Percentiles rank a stretch among this genome's conserved stretches.
These are phyloP conservation scores for Kondoa subrosea DNA, from an alignment of 768 basidiomycete genomes.

Conservation along the genomic window DNA sequence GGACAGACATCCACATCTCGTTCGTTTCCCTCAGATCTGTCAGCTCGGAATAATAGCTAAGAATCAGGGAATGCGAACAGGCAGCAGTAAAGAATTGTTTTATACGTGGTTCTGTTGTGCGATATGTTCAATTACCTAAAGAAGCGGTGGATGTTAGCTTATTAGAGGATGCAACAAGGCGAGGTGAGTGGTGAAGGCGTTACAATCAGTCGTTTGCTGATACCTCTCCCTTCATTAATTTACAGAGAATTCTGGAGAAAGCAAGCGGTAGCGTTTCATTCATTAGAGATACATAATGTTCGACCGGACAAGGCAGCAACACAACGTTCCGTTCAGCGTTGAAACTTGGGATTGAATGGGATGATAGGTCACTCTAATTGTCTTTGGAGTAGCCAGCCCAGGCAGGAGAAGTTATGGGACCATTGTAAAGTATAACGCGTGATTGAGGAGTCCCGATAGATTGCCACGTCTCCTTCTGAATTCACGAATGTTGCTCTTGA, in stretches of 20 bases:
- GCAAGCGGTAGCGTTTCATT: constrained; percentile 4
- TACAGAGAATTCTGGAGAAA: constrained; percentile 6
- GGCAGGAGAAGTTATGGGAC: too few relatives aligned
- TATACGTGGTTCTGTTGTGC: constrained; percentile 92
- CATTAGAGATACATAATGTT: neutral
- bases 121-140: constrained; percentile 86
- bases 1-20: constrained; percentile 93
- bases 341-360: too few relatives aligned
- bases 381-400: too few relatives aligned
- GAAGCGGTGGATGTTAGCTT: constrained; percentile 88
- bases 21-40: constrained; percentile 27
- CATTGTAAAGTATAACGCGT: too few relatives aligned
- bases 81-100: constrained; percentile 99
- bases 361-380: too few relatives aligned
- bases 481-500: too few relatives aligned
- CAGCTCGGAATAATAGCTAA: neutral
- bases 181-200: constrained; percentile 44
- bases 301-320: too few relatives aligned
- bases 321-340: too few relatives aligned
- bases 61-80: constrained; percentile 35
- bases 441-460: too few relatives aligned
- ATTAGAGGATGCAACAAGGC: constrained; percentile 84
- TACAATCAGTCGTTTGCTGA: neutral
- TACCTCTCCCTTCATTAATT: neutral
- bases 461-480: too few relatives aligned